Evolutionary conservation across 2,329 filamentous ascomycete species (phyloP), one percentile per base, ranked within the genome.

Genomic region (Aspergillus arachidicola): DNA sequence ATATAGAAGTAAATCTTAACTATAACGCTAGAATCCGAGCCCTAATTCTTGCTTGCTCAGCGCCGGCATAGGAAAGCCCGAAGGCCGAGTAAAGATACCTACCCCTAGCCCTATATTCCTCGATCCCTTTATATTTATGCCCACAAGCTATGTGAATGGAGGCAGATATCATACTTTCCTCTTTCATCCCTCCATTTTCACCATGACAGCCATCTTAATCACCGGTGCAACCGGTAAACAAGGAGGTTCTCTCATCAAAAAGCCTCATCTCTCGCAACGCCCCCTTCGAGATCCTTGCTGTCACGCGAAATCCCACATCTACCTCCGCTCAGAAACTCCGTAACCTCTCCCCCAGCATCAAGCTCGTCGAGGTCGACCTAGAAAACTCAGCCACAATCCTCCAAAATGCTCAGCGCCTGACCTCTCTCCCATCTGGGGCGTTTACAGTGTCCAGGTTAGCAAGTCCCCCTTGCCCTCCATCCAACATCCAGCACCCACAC

Each of bases 371-470:
- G 68, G 87, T 87, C 12, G 79, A 89, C 64, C 76, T 90, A 19
- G 79, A 85, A 58, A 77, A 88, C 45, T 74, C 82, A 0, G 73
- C 78, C 0, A 75, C 71, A 0, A 81, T 89, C 23, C 88, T 89
- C 68, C 66, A 75, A 41, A 76, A 77, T 36, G 83, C 81, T 7
- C 76, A 78, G 34, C 69, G 75, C 2, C 73, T 77, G 26, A 72
- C 75, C 1, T 64, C 14, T 54, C 58, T n/a, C 76, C 80, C 1
- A 81, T 88, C 61, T 87, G 84, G 82, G 86, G 86, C 3, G 86
- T 90, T 6, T 91, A 85, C 75, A 86, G 83, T 26, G 86, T 90
- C 0, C 86, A 88, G 75, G 79, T 86, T 64, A 55, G 75, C 41
- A 36, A 36, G 7, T 41, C 6, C 6, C 34, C 14, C 14, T 36